Base-by-base conservation (phyloP, 1,284 basidiomycete species). In the Coniophora puteana region DNA sequence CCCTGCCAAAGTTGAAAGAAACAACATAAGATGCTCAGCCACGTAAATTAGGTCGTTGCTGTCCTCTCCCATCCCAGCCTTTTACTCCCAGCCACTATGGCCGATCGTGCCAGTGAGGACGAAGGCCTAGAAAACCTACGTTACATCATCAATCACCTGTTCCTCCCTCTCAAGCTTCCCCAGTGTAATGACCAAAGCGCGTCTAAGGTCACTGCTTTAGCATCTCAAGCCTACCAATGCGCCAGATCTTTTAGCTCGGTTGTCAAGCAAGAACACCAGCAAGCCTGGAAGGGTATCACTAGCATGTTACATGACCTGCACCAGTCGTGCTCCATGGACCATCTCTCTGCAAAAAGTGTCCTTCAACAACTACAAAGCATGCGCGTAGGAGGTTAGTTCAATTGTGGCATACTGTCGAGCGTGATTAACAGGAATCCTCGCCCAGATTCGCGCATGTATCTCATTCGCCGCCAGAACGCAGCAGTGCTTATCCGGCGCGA, bases 391-490 rank as follows among this genome's bases (percentile, higher is more conserved):
- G 55, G 54, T 57, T 20, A 16, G 48, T 0, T 13, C 13, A 10
- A 34, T 12, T 1, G 12, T 0, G n/a, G 13, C 14, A 20, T n/a
- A 5, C 1, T 2, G 12, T 12, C 4, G 18, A 1, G 3, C 2
- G 10, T 23, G 11, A 8, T 30, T 55, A 13, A 54, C 12, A 5
- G 4, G 10, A 24, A 17, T 22, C 5, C 16, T 0, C 18, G 8
- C 21, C 60, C 58, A 50, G 29, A 16, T 55, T 5, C 41, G 65
- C 2, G 47, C 47, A 4, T n/a, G n/a, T 51, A 65, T 23, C 44
- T 51, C 16, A 54, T 71, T 10, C 55, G 51, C 3, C 58, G 58
- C 1, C 68, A 68, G 29, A 71, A 71, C 38, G 67, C 52, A 0
- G 66, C 46, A 0, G 43, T 70, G 4, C 42, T 69, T 11, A 37